Evolutionary conservation across 345 rosid species (phyloP).

Genomic region (Corchorus capsularis): DNA sequence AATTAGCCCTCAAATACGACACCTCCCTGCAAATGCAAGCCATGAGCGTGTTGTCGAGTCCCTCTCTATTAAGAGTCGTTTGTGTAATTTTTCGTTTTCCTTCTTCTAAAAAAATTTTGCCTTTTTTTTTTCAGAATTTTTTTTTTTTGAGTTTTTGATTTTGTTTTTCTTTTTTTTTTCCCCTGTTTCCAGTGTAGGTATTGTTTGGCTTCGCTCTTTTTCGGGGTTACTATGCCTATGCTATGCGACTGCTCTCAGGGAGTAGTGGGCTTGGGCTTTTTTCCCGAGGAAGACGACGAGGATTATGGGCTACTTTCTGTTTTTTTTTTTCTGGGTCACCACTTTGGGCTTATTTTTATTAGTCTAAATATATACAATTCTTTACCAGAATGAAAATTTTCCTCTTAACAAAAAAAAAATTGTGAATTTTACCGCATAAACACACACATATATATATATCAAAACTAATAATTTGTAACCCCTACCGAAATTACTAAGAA

Average conservation of each 20-base stretch:
- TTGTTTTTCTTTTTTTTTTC: conserved; percentile 20
- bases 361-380: no score
- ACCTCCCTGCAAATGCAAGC: conserved; percentile 31
- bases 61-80: conserved; percentile 15
- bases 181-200: conserved; percentile 1
- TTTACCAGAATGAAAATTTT: background rate
- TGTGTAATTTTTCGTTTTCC: conserved; percentile 16
- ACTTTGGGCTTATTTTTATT: background rate
- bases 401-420: no score
- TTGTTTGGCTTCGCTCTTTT: background rate
- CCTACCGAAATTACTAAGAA: no score
- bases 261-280: conserved; percentile 26
- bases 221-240: background rate
- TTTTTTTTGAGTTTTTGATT: background rate
- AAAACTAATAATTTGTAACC: no score
- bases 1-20: conserved; percentile 31
- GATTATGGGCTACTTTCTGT: background rate
- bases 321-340: background rate
- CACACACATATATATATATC: no score
- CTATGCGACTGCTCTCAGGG: background rate
- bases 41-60: conserved; percentile 23
- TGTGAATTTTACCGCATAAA: no score
- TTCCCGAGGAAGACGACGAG: conserved; percentile 17
- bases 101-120: background rate
- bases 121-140: background rate